Evolutionary conservation across 2,329 filamentous ascomycete genomes (phyloP).

Genomic region (Botrytis hyacinthi): DNA sequence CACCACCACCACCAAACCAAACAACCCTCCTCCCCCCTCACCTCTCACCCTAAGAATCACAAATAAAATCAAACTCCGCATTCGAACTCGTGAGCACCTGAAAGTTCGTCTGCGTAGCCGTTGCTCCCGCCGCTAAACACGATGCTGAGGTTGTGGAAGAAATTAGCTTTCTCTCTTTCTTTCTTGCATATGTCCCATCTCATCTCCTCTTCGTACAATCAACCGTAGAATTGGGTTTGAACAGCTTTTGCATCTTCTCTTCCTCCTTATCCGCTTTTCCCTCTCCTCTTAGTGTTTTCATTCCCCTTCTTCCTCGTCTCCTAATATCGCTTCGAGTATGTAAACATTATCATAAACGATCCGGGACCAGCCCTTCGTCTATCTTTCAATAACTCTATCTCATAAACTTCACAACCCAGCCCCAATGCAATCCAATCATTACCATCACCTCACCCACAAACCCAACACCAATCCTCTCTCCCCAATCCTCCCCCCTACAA

Average conservation of each 20-base stretch:
- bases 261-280: background rate
- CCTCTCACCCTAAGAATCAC: background rate
- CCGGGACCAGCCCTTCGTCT: background rate
- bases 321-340: background rate
- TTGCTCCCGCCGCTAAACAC: background rate
- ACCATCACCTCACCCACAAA: background rate
- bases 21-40: too few relatives aligned
- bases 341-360: background rate
- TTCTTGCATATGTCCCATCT: background rate
- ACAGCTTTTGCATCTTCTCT: background rate
- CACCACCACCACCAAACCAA: too few relatives aligned
- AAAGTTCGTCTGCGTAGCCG: constrained; percentile 11
- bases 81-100: constrained; percentile 18
- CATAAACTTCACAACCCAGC: background rate
- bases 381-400: background rate
- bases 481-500: too few relatives aligned
- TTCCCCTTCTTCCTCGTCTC: background rate
- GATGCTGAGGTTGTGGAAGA: constrained; percentile 3
- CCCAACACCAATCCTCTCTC: background rate
- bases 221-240: background rate
- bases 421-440: background rate
- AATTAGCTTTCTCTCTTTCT: background rate
- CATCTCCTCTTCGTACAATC: background rate
- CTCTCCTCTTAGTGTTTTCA: background rate
- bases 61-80: constrained; percentile 20